Conservation (phyloP, 1,139 yeast genomes). For the Scheffersomyces insectosa region DNA sequence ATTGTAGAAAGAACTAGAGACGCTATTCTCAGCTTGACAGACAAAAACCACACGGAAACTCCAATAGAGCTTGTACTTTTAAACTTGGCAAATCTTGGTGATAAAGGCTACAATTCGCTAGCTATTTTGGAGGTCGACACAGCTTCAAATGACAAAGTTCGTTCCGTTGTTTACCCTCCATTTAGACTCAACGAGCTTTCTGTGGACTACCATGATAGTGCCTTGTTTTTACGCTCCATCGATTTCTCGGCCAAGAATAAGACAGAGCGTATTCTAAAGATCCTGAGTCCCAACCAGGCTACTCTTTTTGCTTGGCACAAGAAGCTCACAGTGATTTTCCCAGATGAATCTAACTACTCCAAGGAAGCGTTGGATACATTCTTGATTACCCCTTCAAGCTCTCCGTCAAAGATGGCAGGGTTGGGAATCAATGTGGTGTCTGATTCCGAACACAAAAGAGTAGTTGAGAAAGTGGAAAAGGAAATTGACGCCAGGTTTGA, state of each 20-base stretch:
- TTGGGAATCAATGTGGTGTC: conserved; percentile 37
- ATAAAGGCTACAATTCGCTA: conserved; percentile 32
- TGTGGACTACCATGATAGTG: conserved; percentile 18
- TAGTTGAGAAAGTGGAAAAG: conserved; percentile 2
- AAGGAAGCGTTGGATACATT: conserved; percentile 22
- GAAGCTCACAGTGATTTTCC: conserved; percentile 32
- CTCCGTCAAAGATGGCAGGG: conserved; percentile 29
- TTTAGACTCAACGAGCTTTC: conserved; percentile 31
- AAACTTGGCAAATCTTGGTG: conserved; percentile 21
- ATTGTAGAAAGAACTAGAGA: conserved; percentile 36
- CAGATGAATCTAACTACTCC: conserved; percentile 26
- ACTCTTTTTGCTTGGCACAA: conserved; percentile 27
- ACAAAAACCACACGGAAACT: conserved; percentile 7
- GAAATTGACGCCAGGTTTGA: conserved; percentile 6
- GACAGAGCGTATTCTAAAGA: conserved; percentile 4
- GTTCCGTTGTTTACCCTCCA: conserved; percentile 46
- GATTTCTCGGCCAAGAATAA: conserved; percentile 14
- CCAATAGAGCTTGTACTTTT: conserved; percentile 34
- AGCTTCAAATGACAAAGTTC: conserved; percentile 10
- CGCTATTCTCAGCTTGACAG: conserved; percentile 19
- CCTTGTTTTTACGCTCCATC: conserved; percentile 28
- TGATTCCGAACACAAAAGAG: conserved; percentile 13
- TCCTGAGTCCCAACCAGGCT: conserved; percentile 18
- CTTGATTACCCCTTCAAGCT: conserved; percentile 20
- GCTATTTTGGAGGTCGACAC: conserved; percentile 31